Evolutionary conservation across 2,329 filamentous ascomycete species (phyloP), one percentile per base, ranked within the genome.

Genomic region (Diplodia seriata): DNA sequence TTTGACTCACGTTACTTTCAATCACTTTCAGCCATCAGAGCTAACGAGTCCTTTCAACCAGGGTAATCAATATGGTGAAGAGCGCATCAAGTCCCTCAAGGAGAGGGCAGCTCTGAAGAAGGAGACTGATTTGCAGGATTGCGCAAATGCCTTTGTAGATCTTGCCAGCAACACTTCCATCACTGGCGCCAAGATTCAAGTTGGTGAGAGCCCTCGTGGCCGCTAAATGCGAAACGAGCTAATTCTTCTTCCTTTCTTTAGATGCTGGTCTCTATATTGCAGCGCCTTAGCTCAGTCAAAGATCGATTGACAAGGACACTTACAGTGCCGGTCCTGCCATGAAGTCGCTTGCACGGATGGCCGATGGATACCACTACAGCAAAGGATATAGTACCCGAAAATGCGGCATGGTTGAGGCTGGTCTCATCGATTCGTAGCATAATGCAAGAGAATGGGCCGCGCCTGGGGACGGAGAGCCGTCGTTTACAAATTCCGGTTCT

Each of bases 101-200:
- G 78, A 88, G n/a, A 82, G 78, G 54, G 86, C 88, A 1, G 84
- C 82, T 66, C 80, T 93, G 47, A 88, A 90, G 77, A 83, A 82
- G 71, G 83, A 84, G 77, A 84, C 83, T 31, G 82, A 81, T 69
- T 72, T 86, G 51, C 79, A 83, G 11, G 85, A 87, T 71, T 86
- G 84, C 67, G 86, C 83, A 2, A 81, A 87, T 71, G 81, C 81
- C n/a, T 88, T 82, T 72, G 74, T 87, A 9, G 83, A 84, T 76
- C 72, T 85, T 63, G 85, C 85, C 0, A 84, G 81, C 76, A 87
- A 86, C 66, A 81, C 80, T n/a, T 82, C 80, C 67, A 82, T 84
- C 71, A 84, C 82, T 14, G 82, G 82, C 3, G 79, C 81, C 74
- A 78, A 79, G 68, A 74, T 84, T 40, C 79, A 80, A 71, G 78